Conservation (phyloP, 2,329 filamentous ascomycete genomes). For the Colletotrichum cuscutae region DNA sequence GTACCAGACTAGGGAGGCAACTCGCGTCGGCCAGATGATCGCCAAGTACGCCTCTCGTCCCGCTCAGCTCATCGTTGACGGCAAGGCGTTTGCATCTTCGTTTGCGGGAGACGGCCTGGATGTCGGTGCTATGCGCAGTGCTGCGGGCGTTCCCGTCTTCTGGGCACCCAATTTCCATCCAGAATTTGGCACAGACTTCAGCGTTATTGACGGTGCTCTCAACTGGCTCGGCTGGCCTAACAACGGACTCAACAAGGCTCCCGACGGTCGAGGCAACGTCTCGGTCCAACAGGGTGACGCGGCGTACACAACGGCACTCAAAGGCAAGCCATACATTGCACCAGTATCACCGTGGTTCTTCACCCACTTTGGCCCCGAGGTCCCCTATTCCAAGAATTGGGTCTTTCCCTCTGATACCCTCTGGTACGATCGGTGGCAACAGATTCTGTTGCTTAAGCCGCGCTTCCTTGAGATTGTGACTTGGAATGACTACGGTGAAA, state of each 20-base stretch:
- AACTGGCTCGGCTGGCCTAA: conserved; percentile 59
- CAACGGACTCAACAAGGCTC: conserved; percentile 60
- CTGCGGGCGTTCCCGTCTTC: conserved; percentile 56
- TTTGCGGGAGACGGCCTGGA: conserved; percentile 61
- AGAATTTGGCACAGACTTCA: conserved; percentile 45
- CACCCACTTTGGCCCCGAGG: conserved; percentile 54
- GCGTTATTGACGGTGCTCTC: conserved; percentile 54
- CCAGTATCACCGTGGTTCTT: conserved; percentile 56
- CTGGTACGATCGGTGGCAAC: conserved; percentile 68
- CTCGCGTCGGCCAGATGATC: background rate
- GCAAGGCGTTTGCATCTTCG: conserved; percentile 59
- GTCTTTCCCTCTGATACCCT: conserved; percentile 68
- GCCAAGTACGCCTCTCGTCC: conserved; percentile 59
- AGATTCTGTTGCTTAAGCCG: conserved; percentile 55
- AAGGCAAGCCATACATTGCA: conserved; percentile 59
- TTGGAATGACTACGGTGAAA: conserved; percentile 63
- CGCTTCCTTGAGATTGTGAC: conserved; percentile 59
- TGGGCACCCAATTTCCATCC: conserved; percentile 62
- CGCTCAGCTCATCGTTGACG: conserved; percentile 53
- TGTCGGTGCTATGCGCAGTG: conserved; percentile 50
- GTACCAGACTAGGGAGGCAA: background rate
- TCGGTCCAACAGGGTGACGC: conserved; percentile 38
- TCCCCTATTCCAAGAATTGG: conserved; percentile 62
- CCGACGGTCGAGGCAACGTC: conserved; percentile 43
- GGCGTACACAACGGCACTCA: conserved; percentile 47